phyloP scores from a whole-genome alignment of 2,329 filamentous ascomycete genomes.

The Aspergillus fumigatus region DNA sequence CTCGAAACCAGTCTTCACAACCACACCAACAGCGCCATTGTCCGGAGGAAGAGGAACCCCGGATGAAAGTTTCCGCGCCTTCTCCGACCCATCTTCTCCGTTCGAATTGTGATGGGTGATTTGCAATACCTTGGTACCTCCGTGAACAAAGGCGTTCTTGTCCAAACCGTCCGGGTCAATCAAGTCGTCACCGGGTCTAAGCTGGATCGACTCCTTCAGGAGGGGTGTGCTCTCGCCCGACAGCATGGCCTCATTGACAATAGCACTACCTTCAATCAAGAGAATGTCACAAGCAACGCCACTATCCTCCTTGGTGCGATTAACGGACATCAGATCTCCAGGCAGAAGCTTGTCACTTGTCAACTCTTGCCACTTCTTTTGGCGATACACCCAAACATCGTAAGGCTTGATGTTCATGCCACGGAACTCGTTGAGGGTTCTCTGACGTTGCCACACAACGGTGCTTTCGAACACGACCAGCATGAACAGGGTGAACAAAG shows the following conservation, averaged over 20 bases:
- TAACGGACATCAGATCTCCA: slow-evolving; percentile 87
- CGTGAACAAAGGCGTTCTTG: slow-evolving; percentile 95
- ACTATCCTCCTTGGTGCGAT: slow-evolving; percentile 91
- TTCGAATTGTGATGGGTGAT: slow-evolving; percentile 80
- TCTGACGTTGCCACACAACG: slow-evolving; percentile 97
- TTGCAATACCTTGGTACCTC: slow-evolving; percentile 95
- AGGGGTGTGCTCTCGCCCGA: slow-evolving; percentile 97
- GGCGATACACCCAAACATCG: slow-evolving; percentile 83
- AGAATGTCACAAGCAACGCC: slow-evolving; percentile 98
- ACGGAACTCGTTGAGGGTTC: slow-evolving; percentile 91
- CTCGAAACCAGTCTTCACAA: slow-evolving; percentile 97
- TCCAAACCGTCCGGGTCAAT: slow-evolving; percentile 89
- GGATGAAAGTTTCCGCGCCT: slow-evolving; percentile 63
- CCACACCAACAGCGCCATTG: slow-evolving; percentile 86
- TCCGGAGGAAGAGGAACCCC: slow-evolving; percentile 83
- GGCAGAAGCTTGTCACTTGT: slow-evolving; percentile 89
- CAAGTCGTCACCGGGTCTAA: slow-evolving; percentile 73
- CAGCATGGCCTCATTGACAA: slow-evolving; percentile 99
- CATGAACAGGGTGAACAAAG: slow-evolving; percentile 98
- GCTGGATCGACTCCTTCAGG: slow-evolving; percentile 90
- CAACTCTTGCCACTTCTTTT: slow-evolving; percentile 82
- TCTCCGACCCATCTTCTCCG: slow-evolving; percentile 53
- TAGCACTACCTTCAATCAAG: slow-evolving; percentile 87
- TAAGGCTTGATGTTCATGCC: slow-evolving; percentile 99
- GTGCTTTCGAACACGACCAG: slow-evolving; percentile 96